Conservation (phyloP, 2,329 filamentous ascomycete species). For the Apiospora hydei region DNA sequence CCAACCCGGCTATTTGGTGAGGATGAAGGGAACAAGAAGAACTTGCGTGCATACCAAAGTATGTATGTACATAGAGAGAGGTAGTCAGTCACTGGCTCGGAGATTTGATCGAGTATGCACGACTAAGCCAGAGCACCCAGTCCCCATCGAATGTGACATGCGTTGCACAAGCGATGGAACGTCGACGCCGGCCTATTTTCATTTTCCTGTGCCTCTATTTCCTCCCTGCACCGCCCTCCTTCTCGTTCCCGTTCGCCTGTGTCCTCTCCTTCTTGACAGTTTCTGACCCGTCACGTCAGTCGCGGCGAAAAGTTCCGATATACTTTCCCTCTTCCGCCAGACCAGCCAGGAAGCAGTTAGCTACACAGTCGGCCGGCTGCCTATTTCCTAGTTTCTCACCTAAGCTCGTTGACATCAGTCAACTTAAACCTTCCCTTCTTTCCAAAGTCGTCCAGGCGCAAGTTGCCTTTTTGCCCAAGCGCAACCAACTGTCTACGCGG, state of each 20-base stretch:
- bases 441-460: conserved; percentile 4
- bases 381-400: not conserved
- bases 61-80: not conserved
- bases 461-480: conserved; percentile 14
- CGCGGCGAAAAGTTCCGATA: not conserved
- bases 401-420: conserved; percentile 15
- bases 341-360: conserved; percentile 6
- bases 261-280: not conserved
- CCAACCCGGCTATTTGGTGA: not conserved
- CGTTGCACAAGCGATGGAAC: conserved; percentile 8
- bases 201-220: not conserved
- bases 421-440: conserved; percentile 18
- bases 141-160: not conserved
- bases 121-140: not conserved
- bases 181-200: conserved; percentile 4
- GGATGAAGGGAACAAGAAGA: not conserved
- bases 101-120: conserved; percentile 4
- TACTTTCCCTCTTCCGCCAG: conserved; percentile 15
- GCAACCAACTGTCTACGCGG: conserved; percentile 15
- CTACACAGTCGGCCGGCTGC: not conserved
- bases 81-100: not conserved
- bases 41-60: not conserved
- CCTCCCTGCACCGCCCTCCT: not conserved
- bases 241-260: not conserved
- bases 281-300: not conserved